Evolutionary conservation across 208 protist genomes (phyloP).

Genomic region (Wallacemonas sp.): DNA sequence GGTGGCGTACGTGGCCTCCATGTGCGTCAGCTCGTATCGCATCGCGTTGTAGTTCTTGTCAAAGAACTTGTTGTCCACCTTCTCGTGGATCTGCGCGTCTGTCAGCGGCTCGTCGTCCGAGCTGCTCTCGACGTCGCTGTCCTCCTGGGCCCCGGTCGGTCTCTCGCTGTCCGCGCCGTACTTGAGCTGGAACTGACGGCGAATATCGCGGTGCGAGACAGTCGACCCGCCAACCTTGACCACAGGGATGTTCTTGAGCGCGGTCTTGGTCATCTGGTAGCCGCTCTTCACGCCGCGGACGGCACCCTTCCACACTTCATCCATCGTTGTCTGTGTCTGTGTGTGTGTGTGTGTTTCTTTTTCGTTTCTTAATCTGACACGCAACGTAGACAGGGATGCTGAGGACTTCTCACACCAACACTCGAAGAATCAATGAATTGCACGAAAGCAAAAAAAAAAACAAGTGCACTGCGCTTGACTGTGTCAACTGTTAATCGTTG

Average conservation of each 20-base stretch:
- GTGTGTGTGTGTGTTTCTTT: not conserved
- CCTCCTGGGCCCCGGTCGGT: slow-evolving; percentile 29
- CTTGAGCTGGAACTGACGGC: slow-evolving; percentile 63
- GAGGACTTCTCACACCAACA: no score
- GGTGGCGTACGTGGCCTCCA: slow-evolving; percentile 60
- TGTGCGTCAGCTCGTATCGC: slow-evolving; percentile 64
- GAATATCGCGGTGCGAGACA: slow-evolving; percentile 46
- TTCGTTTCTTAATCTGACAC: no score
- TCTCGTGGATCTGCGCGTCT: slow-evolving; percentile 81
- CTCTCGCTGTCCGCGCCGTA: slow-evolving; percentile 43
- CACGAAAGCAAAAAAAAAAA: slow-evolving; percentile 17
- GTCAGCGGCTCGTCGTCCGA: slow-evolving; percentile 74
- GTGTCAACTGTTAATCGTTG: not conserved
- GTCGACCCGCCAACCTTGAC: slow-evolving; percentile 34
- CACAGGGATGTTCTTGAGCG: slow-evolving; percentile 54
- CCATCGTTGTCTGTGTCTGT: slow-evolving; percentile 31
- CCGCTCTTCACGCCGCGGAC: slow-evolving; percentile 71
- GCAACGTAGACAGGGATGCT: no score
- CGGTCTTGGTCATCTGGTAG: slow-evolving; percentile 71
- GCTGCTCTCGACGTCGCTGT: slow-evolving; percentile 53
- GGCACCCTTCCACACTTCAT: slow-evolving; percentile 81
- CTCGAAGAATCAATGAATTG: no score
- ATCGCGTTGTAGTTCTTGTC: slow-evolving; percentile 76
- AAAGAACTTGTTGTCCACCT: slow-evolving; percentile 87
- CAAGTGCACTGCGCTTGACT: slow-evolving; percentile 9